Evolutionary conservation across 345 rosid species (phyloP).

Genomic region (Lumnitzera littorea): DNA sequence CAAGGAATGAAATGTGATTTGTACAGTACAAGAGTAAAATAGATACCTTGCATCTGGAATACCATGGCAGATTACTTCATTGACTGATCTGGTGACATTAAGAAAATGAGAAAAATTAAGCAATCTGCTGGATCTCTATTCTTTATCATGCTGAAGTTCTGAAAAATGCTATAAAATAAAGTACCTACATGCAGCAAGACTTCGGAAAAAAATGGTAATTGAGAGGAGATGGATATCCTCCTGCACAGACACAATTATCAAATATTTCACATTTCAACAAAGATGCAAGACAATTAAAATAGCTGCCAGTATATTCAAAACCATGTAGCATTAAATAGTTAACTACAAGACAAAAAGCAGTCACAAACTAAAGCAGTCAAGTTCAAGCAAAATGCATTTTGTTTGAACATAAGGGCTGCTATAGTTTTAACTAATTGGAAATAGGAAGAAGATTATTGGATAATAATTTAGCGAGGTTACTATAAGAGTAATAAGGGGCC

Average conservation of each 20-base stretch:
- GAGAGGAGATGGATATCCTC: slow-evolving; percentile 96
- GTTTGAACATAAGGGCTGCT: too few relatives aligned
- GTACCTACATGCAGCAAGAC: slow-evolving; percentile 99
- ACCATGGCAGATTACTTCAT: slow-evolving; percentile 99
- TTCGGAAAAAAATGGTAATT: slow-evolving; percentile 93
- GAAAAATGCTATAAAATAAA: slow-evolving; percentile 22
- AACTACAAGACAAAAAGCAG: too few relatives aligned
- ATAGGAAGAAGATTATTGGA: too few relatives aligned
- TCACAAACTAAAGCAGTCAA: too few relatives aligned
- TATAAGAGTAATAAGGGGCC: too few relatives aligned
- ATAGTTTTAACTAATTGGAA: too few relatives aligned
- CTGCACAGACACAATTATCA: slow-evolving; percentile 31
- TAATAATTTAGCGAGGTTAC: too few relatives aligned
- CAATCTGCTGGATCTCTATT: neutral
- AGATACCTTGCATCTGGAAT: slow-evolving; percentile 94
- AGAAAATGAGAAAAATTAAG: slow-evolving; percentile 10
- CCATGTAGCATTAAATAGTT: too few relatives aligned
- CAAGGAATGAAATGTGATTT: neutral
- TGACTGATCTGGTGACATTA: slow-evolving; percentile 65
- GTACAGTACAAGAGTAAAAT: neutral
- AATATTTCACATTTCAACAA: neutral
- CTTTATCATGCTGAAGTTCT: neutral
- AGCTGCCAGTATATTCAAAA: too few relatives aligned
- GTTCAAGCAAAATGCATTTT: too few relatives aligned
- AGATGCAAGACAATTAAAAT: too few relatives aligned